Conservation (phyloP, 495 filamentous ascomycete species). For the Penicillium coprophilum region DNA sequence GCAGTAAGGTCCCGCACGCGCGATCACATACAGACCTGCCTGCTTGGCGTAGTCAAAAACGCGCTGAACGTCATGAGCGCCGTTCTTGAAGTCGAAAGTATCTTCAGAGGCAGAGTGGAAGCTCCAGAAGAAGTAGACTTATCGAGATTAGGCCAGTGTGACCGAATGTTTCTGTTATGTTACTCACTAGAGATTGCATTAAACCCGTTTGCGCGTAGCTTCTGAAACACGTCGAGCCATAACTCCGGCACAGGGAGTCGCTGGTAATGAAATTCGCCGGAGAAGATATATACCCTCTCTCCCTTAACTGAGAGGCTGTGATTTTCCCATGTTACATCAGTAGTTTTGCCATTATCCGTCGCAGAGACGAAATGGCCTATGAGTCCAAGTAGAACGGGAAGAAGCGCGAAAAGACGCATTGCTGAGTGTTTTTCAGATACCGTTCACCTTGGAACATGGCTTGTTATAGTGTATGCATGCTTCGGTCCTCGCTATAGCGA, state of each 20-base stretch:
- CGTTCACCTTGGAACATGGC: not conserved
- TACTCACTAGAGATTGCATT: slow-evolving; percentile 46
- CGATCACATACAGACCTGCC: slow-evolving; percentile 57
- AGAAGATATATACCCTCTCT: slow-evolving; percentile 55
- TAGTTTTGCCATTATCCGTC: slow-evolving; percentile 28
- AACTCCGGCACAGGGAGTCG: slow-evolving; percentile 58
- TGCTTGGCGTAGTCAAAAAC: slow-evolving; percentile 57
- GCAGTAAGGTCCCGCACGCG: slow-evolving; percentile 58
- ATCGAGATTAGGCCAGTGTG: not conserved
- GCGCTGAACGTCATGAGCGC: slow-evolving; percentile 52
- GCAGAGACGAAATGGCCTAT: slow-evolving; percentile 39
- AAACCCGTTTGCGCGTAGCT: slow-evolving; percentile 58
- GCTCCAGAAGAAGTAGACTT: slow-evolving; percentile 57
- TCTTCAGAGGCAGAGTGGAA: slow-evolving; percentile 52
- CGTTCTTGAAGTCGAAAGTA: slow-evolving; percentile 55
- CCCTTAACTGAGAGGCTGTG: slow-evolving; percentile 59
- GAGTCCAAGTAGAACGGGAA: slow-evolving; percentile 33
- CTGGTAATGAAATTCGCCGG: slow-evolving; percentile 60
- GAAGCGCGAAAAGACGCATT: slow-evolving; percentile 25
- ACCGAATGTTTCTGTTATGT: not conserved
- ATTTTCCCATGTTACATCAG: slow-evolving; percentile 51
- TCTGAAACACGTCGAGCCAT: slow-evolving; percentile 63
- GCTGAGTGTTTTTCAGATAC: too few relatives aligned
- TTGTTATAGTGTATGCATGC: not conserved
- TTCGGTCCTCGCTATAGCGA: slow-evolving; percentile 29